Conservation (phyloP, 2,329 filamentous ascomycete species). For the Podosphaera aphanis region DNA sequence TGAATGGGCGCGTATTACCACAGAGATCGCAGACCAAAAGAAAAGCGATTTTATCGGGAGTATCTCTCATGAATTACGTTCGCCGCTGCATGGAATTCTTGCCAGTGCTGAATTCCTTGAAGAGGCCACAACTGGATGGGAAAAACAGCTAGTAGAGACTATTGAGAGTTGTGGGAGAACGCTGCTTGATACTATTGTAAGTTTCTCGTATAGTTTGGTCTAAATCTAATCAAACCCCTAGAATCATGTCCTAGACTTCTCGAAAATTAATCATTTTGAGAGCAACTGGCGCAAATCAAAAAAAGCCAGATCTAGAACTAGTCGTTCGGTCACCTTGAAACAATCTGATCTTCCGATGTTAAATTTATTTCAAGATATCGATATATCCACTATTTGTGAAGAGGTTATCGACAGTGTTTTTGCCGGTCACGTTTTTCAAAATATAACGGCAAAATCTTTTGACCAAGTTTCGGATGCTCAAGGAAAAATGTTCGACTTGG, state of each 20-base stretch:
- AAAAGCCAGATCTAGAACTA: slow-evolving; percentile 3
- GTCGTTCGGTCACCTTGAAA: slow-evolving; percentile 5
- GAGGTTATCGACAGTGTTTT: slow-evolving; percentile 17
- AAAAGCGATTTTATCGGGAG: slow-evolving; percentile 35
- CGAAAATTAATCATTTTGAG: slow-evolving; percentile 17
- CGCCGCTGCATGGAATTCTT: slow-evolving; percentile 32
- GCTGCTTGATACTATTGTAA: slow-evolving; percentile 18
- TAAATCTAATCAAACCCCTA: neutral
- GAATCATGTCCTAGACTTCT: slow-evolving; percentile 21
- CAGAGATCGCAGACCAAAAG: slow-evolving; percentile 25
- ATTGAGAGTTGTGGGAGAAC: slow-evolving; percentile 19
- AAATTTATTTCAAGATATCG: slow-evolving; percentile 15
- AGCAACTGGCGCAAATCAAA: slow-evolving; percentile 14
- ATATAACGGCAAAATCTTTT: slow-evolving; percentile 13
- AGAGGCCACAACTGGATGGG: slow-evolving; percentile 15
- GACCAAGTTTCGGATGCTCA: slow-evolving; percentile 12
- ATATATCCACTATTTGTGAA: slow-evolving; percentile 15
- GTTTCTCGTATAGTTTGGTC: neutral
- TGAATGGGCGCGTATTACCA: slow-evolving; percentile 29
- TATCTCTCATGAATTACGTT: slow-evolving; percentile 33
- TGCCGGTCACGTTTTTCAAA: slow-evolving; percentile 16
- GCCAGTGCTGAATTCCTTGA: slow-evolving; percentile 27
- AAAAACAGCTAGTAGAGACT: slow-evolving; percentile 16
- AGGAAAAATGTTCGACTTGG: slow-evolving; percentile 11
- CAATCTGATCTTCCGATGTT: slow-evolving; percentile 16